A percentile compares a stretch with the other conserved stretches of the same genome.
phyloP scores from a whole-genome alignment of 2,329 filamentous ascomycete genomes.

The Neurospora crassa region DNA sequence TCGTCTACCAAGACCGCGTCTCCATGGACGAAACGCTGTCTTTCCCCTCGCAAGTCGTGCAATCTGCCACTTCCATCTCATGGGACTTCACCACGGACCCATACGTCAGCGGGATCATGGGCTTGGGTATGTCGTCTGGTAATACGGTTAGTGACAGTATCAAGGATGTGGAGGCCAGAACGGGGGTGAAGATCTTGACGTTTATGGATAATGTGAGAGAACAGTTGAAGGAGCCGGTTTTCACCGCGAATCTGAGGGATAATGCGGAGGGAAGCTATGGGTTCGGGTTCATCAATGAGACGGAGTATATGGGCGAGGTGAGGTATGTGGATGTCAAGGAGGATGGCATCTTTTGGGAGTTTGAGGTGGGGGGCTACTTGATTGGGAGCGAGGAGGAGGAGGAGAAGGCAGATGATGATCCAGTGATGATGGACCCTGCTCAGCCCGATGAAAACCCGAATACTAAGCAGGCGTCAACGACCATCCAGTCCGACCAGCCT shows the following conservation, averaged over 20 bases:
- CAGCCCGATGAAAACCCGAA: conserved; percentile 39
- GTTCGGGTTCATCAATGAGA: conserved; percentile 27
- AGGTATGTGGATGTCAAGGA: conserved; percentile 24
- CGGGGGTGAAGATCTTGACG: conserved; percentile 18
- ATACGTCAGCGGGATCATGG: conserved; percentile 24
- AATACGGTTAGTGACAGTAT: conserved; percentile 12
- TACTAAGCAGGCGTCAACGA: background rate
- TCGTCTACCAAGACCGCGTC: conserved; percentile 21
- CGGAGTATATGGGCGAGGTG: conserved; percentile 25
- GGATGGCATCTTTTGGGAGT: conserved; percentile 29
- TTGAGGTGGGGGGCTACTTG: conserved; percentile 24
- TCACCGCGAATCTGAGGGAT: conserved; percentile 25
- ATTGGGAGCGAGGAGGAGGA: conserved; percentile 18
- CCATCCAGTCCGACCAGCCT: background rate
- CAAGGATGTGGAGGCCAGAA: conserved; percentile 26
- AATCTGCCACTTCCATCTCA: conserved; percentile 24
- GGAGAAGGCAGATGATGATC: background rate
- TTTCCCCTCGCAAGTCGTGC: conserved; percentile 21
- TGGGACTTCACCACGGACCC: conserved; percentile 20
- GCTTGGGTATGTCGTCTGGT: conserved; percentile 24
- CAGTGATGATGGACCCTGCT: background rate
- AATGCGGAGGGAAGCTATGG: conserved; percentile 27
- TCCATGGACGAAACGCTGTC: conserved; percentile 19
- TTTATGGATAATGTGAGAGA: conserved; percentile 24
- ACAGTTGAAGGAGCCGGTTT: conserved; percentile 20